Conservation (phyloP, 495 filamentous ascomycete genomes). For the Cudoniella acicularis region DNA sequence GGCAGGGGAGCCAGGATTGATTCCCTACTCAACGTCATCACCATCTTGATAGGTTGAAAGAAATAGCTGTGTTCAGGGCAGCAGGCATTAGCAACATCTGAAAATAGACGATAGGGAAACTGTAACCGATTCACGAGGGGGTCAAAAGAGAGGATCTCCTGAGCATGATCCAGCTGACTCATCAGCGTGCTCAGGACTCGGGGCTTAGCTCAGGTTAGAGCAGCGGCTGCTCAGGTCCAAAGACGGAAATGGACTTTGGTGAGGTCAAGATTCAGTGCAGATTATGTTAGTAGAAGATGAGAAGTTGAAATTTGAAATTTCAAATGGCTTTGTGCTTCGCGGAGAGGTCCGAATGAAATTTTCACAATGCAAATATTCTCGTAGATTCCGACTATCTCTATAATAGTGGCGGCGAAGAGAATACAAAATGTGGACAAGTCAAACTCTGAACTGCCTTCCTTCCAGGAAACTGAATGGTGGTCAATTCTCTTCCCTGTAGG, state of each 20-base stretch:
- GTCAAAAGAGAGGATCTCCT: background rate
- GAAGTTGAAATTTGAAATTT: no score
- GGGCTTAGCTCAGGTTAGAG: no score
- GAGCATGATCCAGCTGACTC: no score
- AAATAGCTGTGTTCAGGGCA: background rate
- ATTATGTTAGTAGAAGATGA: conserved; percentile 1
- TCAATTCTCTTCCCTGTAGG: background rate
- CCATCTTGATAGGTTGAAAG: conserved; percentile 5
- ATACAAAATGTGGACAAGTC: background rate
- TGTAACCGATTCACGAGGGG: background rate
- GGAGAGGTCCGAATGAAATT: no score
- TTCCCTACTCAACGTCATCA: conserved; percentile 3
- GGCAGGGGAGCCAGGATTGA: background rate
- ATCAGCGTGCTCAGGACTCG: no score
- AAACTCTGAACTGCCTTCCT: background rate
- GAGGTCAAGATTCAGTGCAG: background rate
- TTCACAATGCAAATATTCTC: no score
- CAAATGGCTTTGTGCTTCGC: no score
- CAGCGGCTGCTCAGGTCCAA: no score
- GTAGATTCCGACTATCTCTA: background rate
- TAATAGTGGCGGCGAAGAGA: background rate
- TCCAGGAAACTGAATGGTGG: background rate
- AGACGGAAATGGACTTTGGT: no score
- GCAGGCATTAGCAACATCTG: no score
- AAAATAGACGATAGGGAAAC: conserved; percentile 6